Evolutionary conservation across 2,329 filamentous ascomycete genomes (phyloP), one percentile per base, ranked within the genome.

Genomic region (Fusarium dimerum): DNA sequence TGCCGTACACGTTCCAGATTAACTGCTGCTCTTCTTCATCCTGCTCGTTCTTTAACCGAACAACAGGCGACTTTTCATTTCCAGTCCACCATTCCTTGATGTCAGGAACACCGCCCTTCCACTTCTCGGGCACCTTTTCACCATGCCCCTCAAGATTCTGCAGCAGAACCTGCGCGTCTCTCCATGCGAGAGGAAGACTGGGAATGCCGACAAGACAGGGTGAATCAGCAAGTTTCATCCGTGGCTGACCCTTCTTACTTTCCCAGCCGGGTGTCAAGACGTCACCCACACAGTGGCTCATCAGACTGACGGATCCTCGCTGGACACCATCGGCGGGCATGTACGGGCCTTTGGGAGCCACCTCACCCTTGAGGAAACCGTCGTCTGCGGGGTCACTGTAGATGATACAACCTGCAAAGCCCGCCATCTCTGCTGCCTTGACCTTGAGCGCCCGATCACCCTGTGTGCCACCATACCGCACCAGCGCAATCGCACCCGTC

Each of bases 301-400:
- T 88, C 62, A 96, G 73, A 56, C 87, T 88, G 26, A 97, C 94
- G 5, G 85, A 82, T 5, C 88, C 92, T 66, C 93, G 81, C 69
- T 94, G 90, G 3, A 97, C 89, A 43, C 86, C 89, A 65, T 94
- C 90, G 2, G 81, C 80, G 0, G 92, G 90, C 83, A 93, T 88
- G 71, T 81, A 95, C 20, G 85, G 84, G 36, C 92, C 92, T 20
- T 88, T 77, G 0, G 93, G 92, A 60, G 87, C 92, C 0, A 84
- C 79, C 1, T 85, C 78, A 5, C 92, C 92, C 60, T 83, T 83
- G 29, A 82, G 71, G 64, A 92, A 94, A 1, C 92, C 92, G 67
- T 96, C 89, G 46, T 97, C 88, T 2, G 81, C 80, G 0, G 93
- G 93, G 68, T 97, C 94, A 47, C 88, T 96, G 75, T 97, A 99